phyloP scores from a whole-genome alignment of 345 rosid species.

The Eucalyptus curtisii region DNA sequence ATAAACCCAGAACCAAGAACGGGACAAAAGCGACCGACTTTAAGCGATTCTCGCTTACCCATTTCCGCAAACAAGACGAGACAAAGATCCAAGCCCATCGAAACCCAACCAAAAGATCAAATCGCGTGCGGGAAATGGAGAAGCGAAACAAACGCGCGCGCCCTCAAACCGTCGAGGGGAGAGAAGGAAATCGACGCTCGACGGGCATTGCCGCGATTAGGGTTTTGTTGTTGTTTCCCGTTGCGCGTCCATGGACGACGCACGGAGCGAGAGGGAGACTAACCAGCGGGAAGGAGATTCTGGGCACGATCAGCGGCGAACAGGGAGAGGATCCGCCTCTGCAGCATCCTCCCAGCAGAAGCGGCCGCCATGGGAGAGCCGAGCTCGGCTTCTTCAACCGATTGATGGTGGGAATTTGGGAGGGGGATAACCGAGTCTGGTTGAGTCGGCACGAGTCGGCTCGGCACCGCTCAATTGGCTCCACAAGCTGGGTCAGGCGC shows the following conservation, averaged over 20 bases:
- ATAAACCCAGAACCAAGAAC: background rate
- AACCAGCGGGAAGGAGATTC: conserved; percentile 3
- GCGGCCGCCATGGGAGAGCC: background rate
- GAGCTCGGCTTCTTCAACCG: background rate
- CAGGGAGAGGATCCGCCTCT: conserved; percentile 14
- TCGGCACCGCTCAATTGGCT: background rate
- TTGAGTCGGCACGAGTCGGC: background rate
- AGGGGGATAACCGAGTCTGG: background rate
- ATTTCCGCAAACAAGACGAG: background rate
- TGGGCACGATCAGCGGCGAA: background rate
- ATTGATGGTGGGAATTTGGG: background rate
- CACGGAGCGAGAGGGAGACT: background rate
- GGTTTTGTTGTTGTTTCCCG: background rate
- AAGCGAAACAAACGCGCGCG: background rate
- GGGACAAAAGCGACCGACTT: background rate
- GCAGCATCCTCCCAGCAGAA: background rate
- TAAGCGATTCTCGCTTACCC: background rate
- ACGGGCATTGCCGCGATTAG: background rate
- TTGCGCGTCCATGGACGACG: background rate
- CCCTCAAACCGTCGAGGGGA: background rate
- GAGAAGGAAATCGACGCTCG: background rate
- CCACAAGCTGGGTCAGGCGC: background rate
- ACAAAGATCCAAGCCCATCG: background rate
- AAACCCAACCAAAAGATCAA: background rate
- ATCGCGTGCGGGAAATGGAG: background rate